Base-by-base conservation (phyloP, 305 asterid species). In the Lippia alba region DNA sequence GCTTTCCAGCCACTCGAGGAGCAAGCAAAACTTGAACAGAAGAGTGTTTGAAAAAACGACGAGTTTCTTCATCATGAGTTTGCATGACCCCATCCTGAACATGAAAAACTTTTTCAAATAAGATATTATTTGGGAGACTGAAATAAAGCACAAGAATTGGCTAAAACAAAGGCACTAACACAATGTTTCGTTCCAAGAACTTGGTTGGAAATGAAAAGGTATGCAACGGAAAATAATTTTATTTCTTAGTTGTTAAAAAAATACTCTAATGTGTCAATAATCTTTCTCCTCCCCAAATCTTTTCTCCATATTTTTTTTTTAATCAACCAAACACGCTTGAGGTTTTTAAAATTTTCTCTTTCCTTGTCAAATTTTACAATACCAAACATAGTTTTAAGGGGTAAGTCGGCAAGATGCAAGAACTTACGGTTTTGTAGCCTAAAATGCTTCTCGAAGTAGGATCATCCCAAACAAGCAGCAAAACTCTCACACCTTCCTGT, bases 11-110 rank as follows among this genome's bases (percentile, higher is more conserved):
- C 68, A 71, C 94, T 78, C 99, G 96, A 72, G 97, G 89, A 81
- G 94, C 84, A 70, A 95, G 99, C 79, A 95, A 76, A 71, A 95
- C 99, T 86, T 90, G 97, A 51, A 95, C 99, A 19, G 99, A 92
- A 69, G 99, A 95, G 71, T 87, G 91, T 81, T 95, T 95, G 45
- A 95, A 95, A 78, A 74, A 95, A 32, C 87, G 91, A 3, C 98
- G 96, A 80, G 95, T 92, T 82, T 95, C 99, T 85, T 95, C 97
- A 79, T 95, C 99, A 70, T 92, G 99, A 78, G 99, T 95, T 85
- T 80, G 84, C 99, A 95, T 95, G 78, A 95, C 89, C 65, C 99
- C 99, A 82, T 95, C 97, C 99, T 95, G 83, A 67, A 77, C 11
- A 57, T 18, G 18, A 19, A 56, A 14, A 70, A 48, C 8, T 40